Percentiles rank a stretch among this genome's conserved stretches.
These are phyloP conservation scores for Cryptosporidium felis DNA, from an alignment of 169 alveolate species.

Conservation along the genomic window DNA sequence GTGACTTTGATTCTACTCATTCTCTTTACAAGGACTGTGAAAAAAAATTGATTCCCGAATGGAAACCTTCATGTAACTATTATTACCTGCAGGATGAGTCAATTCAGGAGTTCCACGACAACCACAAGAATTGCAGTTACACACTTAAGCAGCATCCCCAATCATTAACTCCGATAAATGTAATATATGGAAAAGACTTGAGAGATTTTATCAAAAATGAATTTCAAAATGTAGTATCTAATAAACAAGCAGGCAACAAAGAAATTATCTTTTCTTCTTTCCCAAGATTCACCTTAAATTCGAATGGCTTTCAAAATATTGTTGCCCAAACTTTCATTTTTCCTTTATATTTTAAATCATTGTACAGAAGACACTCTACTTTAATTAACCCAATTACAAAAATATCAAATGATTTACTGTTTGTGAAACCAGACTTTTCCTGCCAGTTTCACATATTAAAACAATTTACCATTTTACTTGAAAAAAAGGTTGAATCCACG, in stretches of 20 bases:
- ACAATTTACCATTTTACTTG: constrained; percentile 5
- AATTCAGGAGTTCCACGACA: not conserved
- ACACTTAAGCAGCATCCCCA: too few relatives aligned
- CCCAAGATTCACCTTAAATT: not conserved
- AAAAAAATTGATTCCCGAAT: not conserved
- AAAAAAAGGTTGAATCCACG: not conserved
- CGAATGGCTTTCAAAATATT: too few relatives aligned
- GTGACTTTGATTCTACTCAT: not conserved
- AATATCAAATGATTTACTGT: not conserved
- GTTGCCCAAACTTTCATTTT: too few relatives aligned
- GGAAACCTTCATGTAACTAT: constrained; percentile 64
- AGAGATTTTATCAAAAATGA: constrained; percentile 3
- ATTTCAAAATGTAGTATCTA: not conserved
- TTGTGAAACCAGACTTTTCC: not conserved
- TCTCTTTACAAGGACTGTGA: not conserved
- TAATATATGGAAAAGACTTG: constrained; percentile 39
- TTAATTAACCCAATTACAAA: not conserved
- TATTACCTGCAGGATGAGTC: constrained; percentile 10
- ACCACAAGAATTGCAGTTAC: too few relatives aligned
- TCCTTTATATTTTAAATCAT: too few relatives aligned
- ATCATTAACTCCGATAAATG: constrained; percentile 32
- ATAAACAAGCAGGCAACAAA: not conserved
- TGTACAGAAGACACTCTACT: not conserved
- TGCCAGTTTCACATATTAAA: not conserved
- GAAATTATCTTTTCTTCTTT: not conserved